Evolutionary conservation across 2,329 filamentous ascomycete genomes (phyloP).

Genomic region (Clathrospora elynae): DNA sequence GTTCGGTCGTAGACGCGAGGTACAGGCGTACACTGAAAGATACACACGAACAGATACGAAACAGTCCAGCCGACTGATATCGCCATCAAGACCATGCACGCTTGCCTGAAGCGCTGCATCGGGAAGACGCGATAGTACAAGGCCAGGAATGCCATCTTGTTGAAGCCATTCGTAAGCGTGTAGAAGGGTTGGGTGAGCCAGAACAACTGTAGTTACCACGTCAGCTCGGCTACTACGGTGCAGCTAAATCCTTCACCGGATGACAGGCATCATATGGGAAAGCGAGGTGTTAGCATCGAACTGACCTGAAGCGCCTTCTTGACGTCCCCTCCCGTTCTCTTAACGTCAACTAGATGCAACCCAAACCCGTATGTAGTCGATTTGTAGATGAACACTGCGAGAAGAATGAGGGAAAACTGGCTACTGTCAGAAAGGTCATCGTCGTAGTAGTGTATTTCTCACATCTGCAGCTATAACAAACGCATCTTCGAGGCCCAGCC

Average conservation of each 20-base stretch:
- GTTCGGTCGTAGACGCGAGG: constrained; percentile 19
- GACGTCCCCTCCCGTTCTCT: constrained; percentile 22
- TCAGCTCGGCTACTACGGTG: not conserved
- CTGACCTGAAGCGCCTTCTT: constrained; percentile 27
- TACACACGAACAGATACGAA: constrained; percentile 22
- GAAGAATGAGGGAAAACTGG: constrained; percentile 19
- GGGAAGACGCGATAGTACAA: constrained; percentile 36
- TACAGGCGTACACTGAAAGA: constrained; percentile 33
- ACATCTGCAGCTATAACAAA: constrained; percentile 31
- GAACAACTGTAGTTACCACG: constrained; percentile 21
- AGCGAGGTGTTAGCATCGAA: not conserved
- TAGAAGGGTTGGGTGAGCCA: constrained; percentile 33
- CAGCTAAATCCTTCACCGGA: not conserved
- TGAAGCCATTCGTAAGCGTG: constrained; percentile 31
- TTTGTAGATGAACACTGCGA: constrained; percentile 18
- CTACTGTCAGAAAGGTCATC: constrained; percentile 3
- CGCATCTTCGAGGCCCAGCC: constrained; percentile 32
- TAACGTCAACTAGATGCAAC: constrained; percentile 21
- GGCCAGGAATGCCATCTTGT: constrained; percentile 34
- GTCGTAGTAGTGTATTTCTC: constrained; percentile 1
- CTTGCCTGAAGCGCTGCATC: constrained; percentile 20
- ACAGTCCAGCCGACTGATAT: constrained; percentile 25
- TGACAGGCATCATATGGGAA: too few relatives aligned
- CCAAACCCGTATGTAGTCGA: constrained; percentile 34
- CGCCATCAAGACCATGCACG: constrained; percentile 21